These are phyloP conservation scores for Fusarium drepaniforme DNA, from an alignment of 2,329 filamentous ascomycete genomes.

Conservation along the genomic window DNA sequence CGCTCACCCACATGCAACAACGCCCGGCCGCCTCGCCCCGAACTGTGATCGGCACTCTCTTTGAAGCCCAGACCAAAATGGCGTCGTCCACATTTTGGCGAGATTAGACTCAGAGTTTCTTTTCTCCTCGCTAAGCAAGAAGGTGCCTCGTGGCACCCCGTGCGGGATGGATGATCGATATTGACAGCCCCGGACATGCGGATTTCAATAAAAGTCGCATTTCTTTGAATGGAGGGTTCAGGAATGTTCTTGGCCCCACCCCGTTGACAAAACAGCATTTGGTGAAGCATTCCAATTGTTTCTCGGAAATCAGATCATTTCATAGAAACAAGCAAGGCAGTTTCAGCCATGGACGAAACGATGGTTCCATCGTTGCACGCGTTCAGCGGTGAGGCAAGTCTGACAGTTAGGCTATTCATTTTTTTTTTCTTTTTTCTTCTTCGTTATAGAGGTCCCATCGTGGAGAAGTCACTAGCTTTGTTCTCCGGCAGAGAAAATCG, in stretches of 20 bases:
- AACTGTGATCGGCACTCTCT: constrained; percentile 39
- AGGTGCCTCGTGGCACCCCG: constrained; percentile 11
- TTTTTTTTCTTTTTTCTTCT: background rate
- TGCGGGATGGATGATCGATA: background rate
- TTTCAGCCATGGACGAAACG: background rate
- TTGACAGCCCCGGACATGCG: background rate
- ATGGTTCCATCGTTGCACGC: background rate
- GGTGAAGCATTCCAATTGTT: background rate
- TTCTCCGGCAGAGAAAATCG: background rate
- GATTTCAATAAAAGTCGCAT: background rate
- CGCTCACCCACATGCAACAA: constrained; percentile 24
- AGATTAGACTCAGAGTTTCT: constrained; percentile 11
- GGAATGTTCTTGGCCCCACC: background rate
- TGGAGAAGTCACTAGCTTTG: background rate
- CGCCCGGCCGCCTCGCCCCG: constrained; percentile 1
- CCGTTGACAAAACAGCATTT: background rate
- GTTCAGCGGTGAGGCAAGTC: constrained; percentile 14
- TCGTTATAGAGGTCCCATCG: background rate
- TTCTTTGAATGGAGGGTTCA: background rate
- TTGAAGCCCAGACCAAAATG: background rate
- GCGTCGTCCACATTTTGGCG: background rate
- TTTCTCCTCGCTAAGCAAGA: background rate
- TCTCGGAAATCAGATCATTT: background rate
- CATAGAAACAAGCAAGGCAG: background rate
- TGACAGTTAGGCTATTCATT: background rate